These are phyloP conservation scores for Coemansia reversa DNA, from an alignment of 192 early-diverging fungal genomes.

Conservation along the genomic window DNA sequence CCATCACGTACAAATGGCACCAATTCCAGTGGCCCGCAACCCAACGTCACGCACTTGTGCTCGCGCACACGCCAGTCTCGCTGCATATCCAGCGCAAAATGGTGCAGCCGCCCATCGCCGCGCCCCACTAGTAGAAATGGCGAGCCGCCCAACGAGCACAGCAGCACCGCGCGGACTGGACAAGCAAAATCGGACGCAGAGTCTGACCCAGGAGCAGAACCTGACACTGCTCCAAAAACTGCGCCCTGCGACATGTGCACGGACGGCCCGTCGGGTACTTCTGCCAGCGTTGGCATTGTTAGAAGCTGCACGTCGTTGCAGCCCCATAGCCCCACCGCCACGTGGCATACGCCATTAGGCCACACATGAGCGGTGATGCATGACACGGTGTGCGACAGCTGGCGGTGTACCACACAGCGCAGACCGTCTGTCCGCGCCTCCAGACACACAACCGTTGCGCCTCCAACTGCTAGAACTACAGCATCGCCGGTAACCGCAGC, in stretches of 20 bases:
- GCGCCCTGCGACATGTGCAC: slow-evolving; percentile 16
- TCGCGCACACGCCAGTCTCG: slow-evolving; percentile 12
- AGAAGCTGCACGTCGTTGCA: slow-evolving; percentile 63
- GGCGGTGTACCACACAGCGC: slow-evolving; percentile 33
- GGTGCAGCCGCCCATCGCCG: slow-evolving; percentile 82
- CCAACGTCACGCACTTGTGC: slow-evolving; percentile 71
- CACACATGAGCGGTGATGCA: slow-evolving; percentile 68
- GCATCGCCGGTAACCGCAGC: slow-evolving; percentile 58
- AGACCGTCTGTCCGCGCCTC: slow-evolving; percentile 48
- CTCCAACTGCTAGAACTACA: slow-evolving; percentile 60
- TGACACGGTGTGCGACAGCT: slow-evolving; percentile 67
- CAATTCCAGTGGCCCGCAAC: slow-evolving; percentile 72
- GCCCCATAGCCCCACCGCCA: slow-evolving; percentile 78
- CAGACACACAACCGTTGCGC: slow-evolving; percentile 60
- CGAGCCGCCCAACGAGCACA: slow-evolving; percentile 62
- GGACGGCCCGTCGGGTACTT: slow-evolving; percentile 49
- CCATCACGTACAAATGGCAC: slow-evolving; percentile 48
- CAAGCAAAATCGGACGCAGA: not conserved
- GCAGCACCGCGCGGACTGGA: slow-evolving; percentile 48
- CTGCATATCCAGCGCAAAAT: slow-evolving; percentile 52
- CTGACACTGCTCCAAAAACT: not conserved
- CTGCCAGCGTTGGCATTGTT: slow-evolving; percentile 57
- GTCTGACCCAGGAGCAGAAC: not conserved
- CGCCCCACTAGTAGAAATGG: slow-evolving; percentile 75
- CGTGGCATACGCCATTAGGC: slow-evolving; percentile 25